Percentiles rank a stretch among this genome's conserved stretches.
Conservation (phyloP, 2,329 filamentous ascomycete genomes). For the Apiospora koreana region DNA sequence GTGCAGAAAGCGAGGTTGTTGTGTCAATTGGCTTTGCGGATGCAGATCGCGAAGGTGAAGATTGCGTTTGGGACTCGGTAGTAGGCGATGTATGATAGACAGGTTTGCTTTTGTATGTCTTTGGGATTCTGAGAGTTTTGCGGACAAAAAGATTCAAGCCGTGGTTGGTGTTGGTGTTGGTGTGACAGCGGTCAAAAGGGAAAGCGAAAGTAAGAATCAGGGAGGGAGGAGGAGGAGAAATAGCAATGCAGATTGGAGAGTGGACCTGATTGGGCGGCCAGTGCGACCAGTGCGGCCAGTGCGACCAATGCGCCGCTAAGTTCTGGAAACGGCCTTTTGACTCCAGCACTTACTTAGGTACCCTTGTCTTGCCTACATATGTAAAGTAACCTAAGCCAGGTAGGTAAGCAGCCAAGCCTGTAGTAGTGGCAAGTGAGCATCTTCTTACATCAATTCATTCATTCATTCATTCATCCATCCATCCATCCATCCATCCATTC, state of each 20-base stretch:
- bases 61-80: neutral
- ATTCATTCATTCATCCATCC: too few relatives aligned
- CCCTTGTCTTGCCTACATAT: neutral
- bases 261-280: neutral
- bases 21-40: neutral
- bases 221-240: neutral
- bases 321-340: constrained; percentile 12
- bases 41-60: neutral
- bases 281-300: neutral
- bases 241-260: neutral
- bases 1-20: neutral
- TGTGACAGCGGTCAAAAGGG: neutral
- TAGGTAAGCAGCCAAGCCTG: neutral
- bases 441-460: too few relatives aligned
- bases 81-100: neutral
- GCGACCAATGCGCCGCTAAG: neutral
- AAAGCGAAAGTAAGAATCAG: neutral
- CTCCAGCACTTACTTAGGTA: neutral
- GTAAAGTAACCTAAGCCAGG: neutral
- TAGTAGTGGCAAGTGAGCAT: neutral
- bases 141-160: neutral
- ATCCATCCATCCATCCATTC: neutral
- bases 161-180: neutral
- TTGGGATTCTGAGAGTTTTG: neutral
- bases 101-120: neutral